Percentiles rank a stretch among this genome's conserved stretches.
Evolutionary conservation across 371 early-diverging fungal species (phyloP).

Genomic region (Zychaea mexicana): DNA sequence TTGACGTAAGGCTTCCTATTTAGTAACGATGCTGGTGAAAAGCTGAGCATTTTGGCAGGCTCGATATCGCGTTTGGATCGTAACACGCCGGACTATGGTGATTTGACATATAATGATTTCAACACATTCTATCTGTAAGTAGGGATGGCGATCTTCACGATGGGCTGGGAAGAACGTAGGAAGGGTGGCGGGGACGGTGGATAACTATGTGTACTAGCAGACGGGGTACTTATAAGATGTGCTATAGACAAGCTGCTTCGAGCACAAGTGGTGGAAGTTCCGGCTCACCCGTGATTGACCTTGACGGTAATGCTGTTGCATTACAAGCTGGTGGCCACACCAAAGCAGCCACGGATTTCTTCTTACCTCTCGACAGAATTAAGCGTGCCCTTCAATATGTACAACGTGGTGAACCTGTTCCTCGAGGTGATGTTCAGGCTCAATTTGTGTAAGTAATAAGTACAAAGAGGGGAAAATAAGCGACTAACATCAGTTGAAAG

Average conservation of each 20-base stretch:
- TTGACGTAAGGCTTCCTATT: neutral
- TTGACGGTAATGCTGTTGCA: conserved; percentile 92
- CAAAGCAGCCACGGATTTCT: conserved; percentile 91
- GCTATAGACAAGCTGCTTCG: conserved; percentile 72
- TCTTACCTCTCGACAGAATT: conserved; percentile 86
- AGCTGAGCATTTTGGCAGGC: conserved; percentile 87
- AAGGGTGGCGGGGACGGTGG: no score
- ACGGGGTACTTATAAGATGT: neutral
- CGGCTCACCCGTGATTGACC: conserved; percentile 92
- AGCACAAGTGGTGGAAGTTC: conserved; percentile 83
- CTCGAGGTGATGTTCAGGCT: conserved; percentile 90
- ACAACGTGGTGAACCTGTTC: conserved; percentile 67
- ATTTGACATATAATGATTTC: conserved; percentile 71
- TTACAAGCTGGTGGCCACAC: conserved; percentile 85
- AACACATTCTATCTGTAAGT: conserved; percentile 77
- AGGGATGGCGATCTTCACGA: conserved; percentile 35
- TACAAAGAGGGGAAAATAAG: neutral
- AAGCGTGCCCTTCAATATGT: conserved; percentile 78
- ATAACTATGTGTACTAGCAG: no score
- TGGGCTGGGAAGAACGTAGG: no score
- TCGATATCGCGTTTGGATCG: conserved; percentile 89
- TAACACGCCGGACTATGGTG: conserved; percentile 65
- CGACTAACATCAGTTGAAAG: no score
- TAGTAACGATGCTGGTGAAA: conserved; percentile 92
- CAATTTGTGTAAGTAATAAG: conserved; percentile 63